phyloP scores from a whole-genome alignment of 345 rosid genomes.

The Lepidium sativum region DNA sequence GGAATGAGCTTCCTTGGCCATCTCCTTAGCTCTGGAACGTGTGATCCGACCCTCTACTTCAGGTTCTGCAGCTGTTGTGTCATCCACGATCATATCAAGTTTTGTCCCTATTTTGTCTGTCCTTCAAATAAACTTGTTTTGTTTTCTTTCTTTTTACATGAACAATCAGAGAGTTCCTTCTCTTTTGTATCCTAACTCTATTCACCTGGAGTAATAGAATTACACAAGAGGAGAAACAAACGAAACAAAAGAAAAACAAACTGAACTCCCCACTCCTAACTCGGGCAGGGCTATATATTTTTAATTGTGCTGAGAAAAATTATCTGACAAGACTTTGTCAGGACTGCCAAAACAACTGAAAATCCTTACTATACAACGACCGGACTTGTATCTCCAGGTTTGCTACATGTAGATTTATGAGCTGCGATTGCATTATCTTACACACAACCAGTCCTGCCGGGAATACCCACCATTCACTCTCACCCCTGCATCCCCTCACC shows the following conservation, averaged over 20 bases:
- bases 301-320: slow-evolving; percentile 4
- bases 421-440: slow-evolving; percentile 86
- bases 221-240: slow-evolving; percentile 15
- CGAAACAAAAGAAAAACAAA: background rate
- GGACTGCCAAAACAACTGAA: slow-evolving; percentile 93
- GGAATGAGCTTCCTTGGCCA: too few relatives aligned
- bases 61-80: too few relatives aligned
- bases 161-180: slow-evolving; percentile 18
- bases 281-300: slow-evolving; percentile 1
- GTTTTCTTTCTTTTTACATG: background rate
- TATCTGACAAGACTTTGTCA: slow-evolving; percentile 33
- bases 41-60: too few relatives aligned
- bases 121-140: slow-evolving; percentile 6
- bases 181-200: slow-evolving; percentile 22
- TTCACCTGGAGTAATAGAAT: slow-evolving; percentile 27
- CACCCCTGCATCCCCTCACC: slow-evolving; percentile 69
- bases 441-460: slow-evolving; percentile 90
- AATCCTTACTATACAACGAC: slow-evolving; percentile 84
- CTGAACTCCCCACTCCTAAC: slow-evolving; percentile 4
- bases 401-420: slow-evolving; percentile 88
- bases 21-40: too few relatives aligned
- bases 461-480: slow-evolving; percentile 98
- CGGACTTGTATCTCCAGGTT: slow-evolving; percentile 99
- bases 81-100: too few relatives aligned
- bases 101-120: slow-evolving; percentile 5